Base-by-base conservation (phyloP, 164 flowering plant species). In the Echeveria elegans region DNA sequence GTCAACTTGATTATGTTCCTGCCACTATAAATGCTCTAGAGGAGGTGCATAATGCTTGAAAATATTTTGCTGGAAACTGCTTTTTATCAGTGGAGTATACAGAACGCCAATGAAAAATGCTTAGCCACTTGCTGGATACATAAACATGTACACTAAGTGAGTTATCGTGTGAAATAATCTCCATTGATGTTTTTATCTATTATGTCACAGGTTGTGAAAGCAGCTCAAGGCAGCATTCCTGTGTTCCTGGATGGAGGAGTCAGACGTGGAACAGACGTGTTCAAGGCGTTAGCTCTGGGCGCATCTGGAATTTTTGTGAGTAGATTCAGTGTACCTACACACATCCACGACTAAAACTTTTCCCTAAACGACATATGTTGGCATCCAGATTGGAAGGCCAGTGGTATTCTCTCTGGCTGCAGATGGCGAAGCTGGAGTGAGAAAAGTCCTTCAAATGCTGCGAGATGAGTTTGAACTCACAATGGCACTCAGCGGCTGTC, bases 231-330 rank as follows among this genome's bases (percentile, higher is more conserved):
- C 19, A 63, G 75, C 50, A 47, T 81, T 64, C 82, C 85, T 30
- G 85, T 81, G 23, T 81, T 81, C 47, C 72, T 81, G 64, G 84
- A 79, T 69, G 82, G 84, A 61, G 98, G 98, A 0, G 77, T 91
- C 26, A 85, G 98, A 3, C 89, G 97, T 69, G 98, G 98, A 23
- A 91, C 98, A 5, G 98, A 94, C 75, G 97, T 94, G 59, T 91
- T 94, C 72, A 94, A 94, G 68, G 96, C 97, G 69, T 73, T 94
- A 73, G 99, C 99, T 31, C 87, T 94, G 10, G 99, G 99, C 43
- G 99, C 99, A 31, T 79, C 96, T 56, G 96, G 96, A 40, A 75
- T 94, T 24, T 91, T 94, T 76, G 97, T 94, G 78, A 86, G 97
- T 72, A 43, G 47, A 11, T 4, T 43, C 47, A 43, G 4, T 43